Percentiles rank a stretch among this genome's conserved stretches.
phyloP scores from a whole-genome alignment of 1,284 basidiomycete species.

The Pseudozyma flocculosa region DNA sequence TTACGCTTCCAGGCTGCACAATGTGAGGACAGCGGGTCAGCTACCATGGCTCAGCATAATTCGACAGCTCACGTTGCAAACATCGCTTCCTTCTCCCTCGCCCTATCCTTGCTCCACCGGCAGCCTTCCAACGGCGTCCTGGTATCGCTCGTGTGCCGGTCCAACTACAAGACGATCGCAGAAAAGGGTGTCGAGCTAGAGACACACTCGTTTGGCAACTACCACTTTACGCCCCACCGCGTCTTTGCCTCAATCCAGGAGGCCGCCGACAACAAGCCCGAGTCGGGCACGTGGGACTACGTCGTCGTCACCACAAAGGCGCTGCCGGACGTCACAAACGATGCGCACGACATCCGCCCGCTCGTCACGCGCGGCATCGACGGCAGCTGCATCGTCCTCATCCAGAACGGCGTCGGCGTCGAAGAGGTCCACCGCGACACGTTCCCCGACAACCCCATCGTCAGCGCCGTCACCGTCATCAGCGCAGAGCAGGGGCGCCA shows the following conservation, averaged over 20 bases:
- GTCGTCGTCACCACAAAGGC: constrained; percentile 61
- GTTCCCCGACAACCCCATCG: constrained; percentile 56
- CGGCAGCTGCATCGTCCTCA: constrained; percentile 57
- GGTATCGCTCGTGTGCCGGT: constrained; percentile 61
- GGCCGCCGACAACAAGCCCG: constrained; percentile 4
- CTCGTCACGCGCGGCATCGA: constrained; percentile 39
- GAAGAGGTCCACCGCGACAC: constrained; percentile 58
- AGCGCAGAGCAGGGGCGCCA: constrained; percentile 59
- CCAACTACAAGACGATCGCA: constrained; percentile 60
- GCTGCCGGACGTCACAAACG: constrained; percentile 59
- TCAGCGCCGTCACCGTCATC: constrained; percentile 60
- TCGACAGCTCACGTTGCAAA: neutral
- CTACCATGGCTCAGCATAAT: too few species aligned
- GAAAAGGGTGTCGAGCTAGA: constrained; percentile 55
- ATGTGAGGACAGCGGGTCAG: too few species aligned
- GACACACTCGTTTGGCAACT: constrained; percentile 60
- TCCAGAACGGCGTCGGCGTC: constrained; percentile 62
- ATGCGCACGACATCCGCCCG: constrained; percentile 55
- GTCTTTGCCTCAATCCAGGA: constrained; percentile 56
- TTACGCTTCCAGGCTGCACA: constrained; percentile 57
- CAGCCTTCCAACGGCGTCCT: constrained; percentile 34
- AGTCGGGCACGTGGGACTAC: constrained; percentile 56
- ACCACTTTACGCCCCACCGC: constrained; percentile 57
- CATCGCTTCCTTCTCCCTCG: neutral
- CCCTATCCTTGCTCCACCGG: neutral